Percentiles rank a stretch among this genome's conserved stretches.
These are phyloP conservation scores for Deuterostichococcus epilithicus DNA, from an alignment of 139 green algal species.

Conservation along the genomic window DNA sequence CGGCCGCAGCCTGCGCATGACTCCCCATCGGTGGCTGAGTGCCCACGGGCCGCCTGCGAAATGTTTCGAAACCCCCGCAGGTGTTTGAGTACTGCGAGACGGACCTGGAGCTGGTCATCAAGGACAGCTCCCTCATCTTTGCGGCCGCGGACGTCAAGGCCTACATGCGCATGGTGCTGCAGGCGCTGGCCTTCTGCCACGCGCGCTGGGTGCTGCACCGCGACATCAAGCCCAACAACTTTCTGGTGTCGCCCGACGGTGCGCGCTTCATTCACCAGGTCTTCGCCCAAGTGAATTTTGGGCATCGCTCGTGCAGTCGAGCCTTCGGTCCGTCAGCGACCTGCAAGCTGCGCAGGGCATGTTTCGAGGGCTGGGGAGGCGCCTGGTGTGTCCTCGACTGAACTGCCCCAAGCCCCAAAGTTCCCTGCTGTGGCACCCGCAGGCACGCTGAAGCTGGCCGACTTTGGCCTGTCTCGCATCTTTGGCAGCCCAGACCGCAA, in stretches of 20 bases:
- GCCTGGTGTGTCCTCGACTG: no score
- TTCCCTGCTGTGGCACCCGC: constrained; percentile 3
- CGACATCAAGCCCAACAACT: constrained; percentile 93
- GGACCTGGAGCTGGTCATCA: constrained; percentile 83
- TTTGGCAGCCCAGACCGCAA: constrained; percentile 60
- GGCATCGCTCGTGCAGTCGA: no score
- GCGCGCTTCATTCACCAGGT: background rate
- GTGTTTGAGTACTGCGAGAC: constrained; percentile 81
- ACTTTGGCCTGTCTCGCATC: constrained; percentile 84
- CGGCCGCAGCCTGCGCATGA: no score
- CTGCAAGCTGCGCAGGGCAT: no score
- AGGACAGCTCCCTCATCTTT: constrained; percentile 68
- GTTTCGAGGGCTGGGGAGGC: no score
- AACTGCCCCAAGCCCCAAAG: no score
- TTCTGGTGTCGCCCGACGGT: constrained; percentile 56
- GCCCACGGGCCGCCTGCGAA: no score
- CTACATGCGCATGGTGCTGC: constrained; percentile 80
- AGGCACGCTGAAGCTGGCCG: constrained; percentile 80
- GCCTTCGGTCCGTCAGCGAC: no score
- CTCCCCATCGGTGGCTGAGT: no score
- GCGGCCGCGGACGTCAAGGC: constrained; percentile 73
- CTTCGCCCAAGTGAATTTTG: background rate
- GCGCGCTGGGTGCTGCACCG: constrained; percentile 76
- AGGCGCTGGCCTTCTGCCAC: constrained; percentile 67
- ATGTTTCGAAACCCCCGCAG: constrained; percentile 24